Evolutionary conservation across 2,329 filamentous ascomycete species (phyloP).

Genomic region (Rosellinia necatrix): DNA sequence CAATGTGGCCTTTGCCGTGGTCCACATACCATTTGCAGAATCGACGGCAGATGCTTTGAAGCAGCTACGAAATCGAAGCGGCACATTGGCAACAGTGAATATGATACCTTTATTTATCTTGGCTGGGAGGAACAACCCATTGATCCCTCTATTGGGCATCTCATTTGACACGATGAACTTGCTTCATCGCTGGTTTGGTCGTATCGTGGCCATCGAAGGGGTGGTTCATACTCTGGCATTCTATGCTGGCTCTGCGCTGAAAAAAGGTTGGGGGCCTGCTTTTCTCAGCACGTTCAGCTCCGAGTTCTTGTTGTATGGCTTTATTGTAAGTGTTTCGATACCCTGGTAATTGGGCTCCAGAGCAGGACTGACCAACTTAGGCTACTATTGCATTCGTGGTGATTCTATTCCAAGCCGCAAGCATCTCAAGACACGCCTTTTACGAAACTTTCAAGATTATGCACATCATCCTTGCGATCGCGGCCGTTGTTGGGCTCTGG

Average conservation of each 20-base stretch:
- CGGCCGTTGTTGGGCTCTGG: slow-evolving; percentile 67
- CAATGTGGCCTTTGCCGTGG: slow-evolving; percentile 78
- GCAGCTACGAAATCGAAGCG: slow-evolving; percentile 69
- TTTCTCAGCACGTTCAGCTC: slow-evolving; percentile 44
- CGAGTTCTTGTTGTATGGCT: slow-evolving; percentile 63
- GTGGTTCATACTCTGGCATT: slow-evolving; percentile 68
- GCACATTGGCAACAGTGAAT: slow-evolving; percentile 73
- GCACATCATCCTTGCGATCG: slow-evolving; percentile 67
- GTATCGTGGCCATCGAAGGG: slow-evolving; percentile 73
- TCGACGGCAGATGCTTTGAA: slow-evolving; percentile 50
- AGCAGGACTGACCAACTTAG: slow-evolving; percentile 41
- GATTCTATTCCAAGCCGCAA: slow-evolving; percentile 71
- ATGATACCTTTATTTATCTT: slow-evolving; percentile 78
- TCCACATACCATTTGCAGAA: slow-evolving; percentile 64
- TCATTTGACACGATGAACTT: slow-evolving; percentile 85
- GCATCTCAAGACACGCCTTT: slow-evolving; percentile 74
- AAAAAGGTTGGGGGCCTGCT: slow-evolving; percentile 54
- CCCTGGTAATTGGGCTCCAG: background rate
- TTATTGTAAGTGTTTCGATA: slow-evolving; percentile 57
- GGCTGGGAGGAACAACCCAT: slow-evolving; percentile 76
- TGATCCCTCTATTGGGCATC: slow-evolving; percentile 72
- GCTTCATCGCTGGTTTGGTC: slow-evolving; percentile 79
- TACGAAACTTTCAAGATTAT: slow-evolving; percentile 78
- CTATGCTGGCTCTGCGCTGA: slow-evolving; percentile 49
- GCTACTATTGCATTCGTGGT: slow-evolving; percentile 63